These are phyloP conservation scores for Capronia americana DNA, from an alignment of 2,329 filamentous ascomycete species.

Conservation along the genomic window DNA sequence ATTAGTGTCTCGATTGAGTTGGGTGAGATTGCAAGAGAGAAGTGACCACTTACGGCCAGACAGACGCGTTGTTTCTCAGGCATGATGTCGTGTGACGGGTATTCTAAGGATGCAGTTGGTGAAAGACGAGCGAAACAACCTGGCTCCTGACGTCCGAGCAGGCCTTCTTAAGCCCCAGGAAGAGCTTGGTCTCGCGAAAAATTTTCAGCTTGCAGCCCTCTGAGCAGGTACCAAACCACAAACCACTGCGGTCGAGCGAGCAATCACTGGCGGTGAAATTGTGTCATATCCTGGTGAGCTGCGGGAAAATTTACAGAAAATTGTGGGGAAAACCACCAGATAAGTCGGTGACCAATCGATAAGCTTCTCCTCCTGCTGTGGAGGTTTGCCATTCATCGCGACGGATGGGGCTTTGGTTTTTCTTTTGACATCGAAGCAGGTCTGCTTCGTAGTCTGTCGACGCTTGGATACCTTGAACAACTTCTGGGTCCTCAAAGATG, in stretches of 20 bases:
- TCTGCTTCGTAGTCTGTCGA: neutral
- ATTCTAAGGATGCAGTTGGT: neutral
- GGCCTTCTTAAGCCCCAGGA: conserved; percentile 2
- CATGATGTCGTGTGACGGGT: conserved; percentile 11
- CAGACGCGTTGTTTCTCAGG: conserved; percentile 22
- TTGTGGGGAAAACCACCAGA: neutral
- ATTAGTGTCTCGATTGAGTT: neutral
- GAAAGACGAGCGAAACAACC: neutral
- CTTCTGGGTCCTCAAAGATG: neutral
- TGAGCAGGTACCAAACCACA: neutral
- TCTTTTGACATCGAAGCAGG: neutral
- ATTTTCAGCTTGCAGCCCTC: neutral
- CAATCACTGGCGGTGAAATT: conserved; percentile 6
- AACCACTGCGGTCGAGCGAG: neutral
- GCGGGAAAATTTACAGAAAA: conserved; percentile 10
- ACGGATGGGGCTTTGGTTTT: neutral
- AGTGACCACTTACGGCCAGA: conserved; percentile 15
- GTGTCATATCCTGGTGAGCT: conserved; percentile 2
- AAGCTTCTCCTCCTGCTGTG: neutral
- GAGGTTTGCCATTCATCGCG: neutral
- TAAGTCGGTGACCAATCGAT: neutral
- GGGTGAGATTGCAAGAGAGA: neutral
- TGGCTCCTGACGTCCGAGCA: neutral
- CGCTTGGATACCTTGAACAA: neutral
- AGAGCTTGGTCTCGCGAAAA: conserved; percentile 2